Conservation (phyloP, 305 asterid species). For the Solanum hybrid region DNA sequence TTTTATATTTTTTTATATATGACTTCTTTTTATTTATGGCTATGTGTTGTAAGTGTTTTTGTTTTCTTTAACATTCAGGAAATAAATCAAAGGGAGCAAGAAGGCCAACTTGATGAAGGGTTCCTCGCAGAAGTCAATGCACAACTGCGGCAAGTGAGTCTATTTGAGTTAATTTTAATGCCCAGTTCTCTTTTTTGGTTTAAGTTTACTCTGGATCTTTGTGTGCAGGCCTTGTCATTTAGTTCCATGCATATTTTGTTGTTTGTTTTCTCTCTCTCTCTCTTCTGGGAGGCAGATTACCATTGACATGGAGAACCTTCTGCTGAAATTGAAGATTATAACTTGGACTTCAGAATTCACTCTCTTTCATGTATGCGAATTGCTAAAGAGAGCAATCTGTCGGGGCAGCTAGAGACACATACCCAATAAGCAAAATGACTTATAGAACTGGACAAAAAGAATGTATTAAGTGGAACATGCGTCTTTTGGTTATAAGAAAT, state of each 20-base stretch:
- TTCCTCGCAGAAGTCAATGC: slow-evolving; percentile 89
- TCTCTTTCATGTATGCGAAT: background rate
- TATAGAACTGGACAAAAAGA: background rate
- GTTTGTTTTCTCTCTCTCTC: background rate
- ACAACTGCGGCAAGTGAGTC: slow-evolving; percentile 77
- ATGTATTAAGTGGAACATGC: background rate
- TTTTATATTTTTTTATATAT: background rate
- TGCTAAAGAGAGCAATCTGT: background rate
- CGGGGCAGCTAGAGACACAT: background rate
- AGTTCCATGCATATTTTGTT: background rate
- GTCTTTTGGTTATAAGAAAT: background rate
- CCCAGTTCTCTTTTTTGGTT: background rate
- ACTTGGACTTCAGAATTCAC: background rate
- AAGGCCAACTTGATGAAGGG: slow-evolving; percentile 91
- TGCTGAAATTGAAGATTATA: background rate
- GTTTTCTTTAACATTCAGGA: slow-evolving; percentile 39
- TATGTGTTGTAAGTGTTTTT: background rate
- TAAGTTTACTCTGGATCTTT: background rate
- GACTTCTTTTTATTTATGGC: background rate
- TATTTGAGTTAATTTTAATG: background rate
- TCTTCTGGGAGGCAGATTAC: background rate
- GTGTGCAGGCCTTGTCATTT: background rate
- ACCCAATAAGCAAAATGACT: background rate
- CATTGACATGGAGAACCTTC: background rate
- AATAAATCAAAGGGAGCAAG: slow-evolving; percentile 78